phyloP scores from a whole-genome alignment of 2,329 filamentous ascomycete genomes.

The Fulvia fulva region DNA sequence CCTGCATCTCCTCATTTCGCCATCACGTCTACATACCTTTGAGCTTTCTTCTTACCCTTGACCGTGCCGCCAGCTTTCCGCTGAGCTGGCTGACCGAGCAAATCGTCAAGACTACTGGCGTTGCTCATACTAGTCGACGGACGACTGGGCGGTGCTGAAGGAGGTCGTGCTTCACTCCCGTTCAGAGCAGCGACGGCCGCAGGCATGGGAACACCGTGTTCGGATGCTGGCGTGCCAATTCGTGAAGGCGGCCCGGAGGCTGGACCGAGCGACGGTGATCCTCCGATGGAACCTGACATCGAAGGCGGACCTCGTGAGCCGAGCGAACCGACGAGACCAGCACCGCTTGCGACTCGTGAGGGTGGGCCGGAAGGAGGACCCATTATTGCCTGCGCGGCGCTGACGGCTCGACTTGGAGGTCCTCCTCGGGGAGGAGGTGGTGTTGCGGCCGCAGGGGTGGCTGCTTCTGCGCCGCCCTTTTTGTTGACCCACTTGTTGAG shows the following conservation, averaged over 20 bases:
- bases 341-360: conserved; percentile 23
- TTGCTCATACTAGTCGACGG: conserved; percentile 81
- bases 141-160: conserved; percentile 57
- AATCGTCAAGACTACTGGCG: conserved; percentile 90
- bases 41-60: conserved; percentile 73
- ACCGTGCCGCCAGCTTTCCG: conserved; percentile 59
- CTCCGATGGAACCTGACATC: conserved; percentile 1
- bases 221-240: conserved; percentile 28
- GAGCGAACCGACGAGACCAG: conserved; percentile 10
- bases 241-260: conserved; percentile 31
- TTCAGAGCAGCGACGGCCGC: conserved; percentile 25
- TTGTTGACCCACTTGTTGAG: conserved; percentile 98
- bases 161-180: conserved; percentile 25
- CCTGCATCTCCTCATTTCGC: conserved; percentile 51
- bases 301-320: conserved; percentile 11
- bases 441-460: conserved; percentile 52
- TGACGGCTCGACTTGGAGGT: conserved; percentile 50
- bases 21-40: conserved; percentile 96
- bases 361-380: conserved; percentile 46
- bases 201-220: conserved; percentile 11
- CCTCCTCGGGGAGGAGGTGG: conserved; percentile 71
- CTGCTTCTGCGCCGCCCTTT: conserved; percentile 65
- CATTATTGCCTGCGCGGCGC: conserved; percentile 48
- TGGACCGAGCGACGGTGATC: conserved; percentile 11
- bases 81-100: conserved; percentile 58